Conservation (phyloP, 495 filamentous ascomycete genomes). For the Neurospora sp. region DNA sequence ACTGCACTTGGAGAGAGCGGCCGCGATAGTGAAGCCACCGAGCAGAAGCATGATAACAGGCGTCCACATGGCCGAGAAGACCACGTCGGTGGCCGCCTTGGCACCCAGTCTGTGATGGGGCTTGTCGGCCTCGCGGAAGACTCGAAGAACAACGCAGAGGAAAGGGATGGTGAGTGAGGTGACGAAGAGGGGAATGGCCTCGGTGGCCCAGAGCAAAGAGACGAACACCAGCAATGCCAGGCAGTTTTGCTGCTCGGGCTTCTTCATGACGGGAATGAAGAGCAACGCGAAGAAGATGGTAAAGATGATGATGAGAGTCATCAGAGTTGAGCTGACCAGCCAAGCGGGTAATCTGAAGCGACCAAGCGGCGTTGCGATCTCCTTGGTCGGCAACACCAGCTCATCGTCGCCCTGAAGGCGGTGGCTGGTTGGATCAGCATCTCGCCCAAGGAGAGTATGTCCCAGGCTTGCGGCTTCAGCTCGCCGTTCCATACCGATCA, state of each 20-base stretch:
- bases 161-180: slow-evolving; percentile 92
- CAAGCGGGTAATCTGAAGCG: slow-evolving; percentile 64
- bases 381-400: slow-evolving; percentile 41
- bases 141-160: slow-evolving; percentile 73
- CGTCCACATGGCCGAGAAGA: slow-evolving; percentile 97
- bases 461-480: slow-evolving; percentile 92
- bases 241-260: slow-evolving; percentile 88
- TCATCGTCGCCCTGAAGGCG: slow-evolving; percentile 76
- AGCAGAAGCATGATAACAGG: slow-evolving; percentile 98
- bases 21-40: slow-evolving; percentile 91
- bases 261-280: slow-evolving; percentile 65
- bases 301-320: slow-evolving; percentile 60
- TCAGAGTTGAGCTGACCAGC: slow-evolving; percentile 73
- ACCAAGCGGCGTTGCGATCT: slow-evolving; percentile 73
- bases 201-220: slow-evolving; percentile 91
- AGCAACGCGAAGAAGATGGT: slow-evolving; percentile 64
- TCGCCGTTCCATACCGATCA: slow-evolving; percentile 96
- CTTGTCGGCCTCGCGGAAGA: slow-evolving; percentile 67
- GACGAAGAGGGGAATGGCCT: slow-evolving; percentile 96
- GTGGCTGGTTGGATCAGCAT: slow-evolving; percentile 55
- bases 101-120: slow-evolving; percentile 59
- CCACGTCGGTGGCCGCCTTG: slow-evolving; percentile 64
- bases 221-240: slow-evolving; percentile 89
- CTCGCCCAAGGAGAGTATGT: slow-evolving; percentile 67
- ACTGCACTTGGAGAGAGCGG: slow-evolving; percentile 90